phyloP scores from a whole-genome alignment of 495 filamentous ascomycete species.

The Daldinia bambusicola region DNA sequence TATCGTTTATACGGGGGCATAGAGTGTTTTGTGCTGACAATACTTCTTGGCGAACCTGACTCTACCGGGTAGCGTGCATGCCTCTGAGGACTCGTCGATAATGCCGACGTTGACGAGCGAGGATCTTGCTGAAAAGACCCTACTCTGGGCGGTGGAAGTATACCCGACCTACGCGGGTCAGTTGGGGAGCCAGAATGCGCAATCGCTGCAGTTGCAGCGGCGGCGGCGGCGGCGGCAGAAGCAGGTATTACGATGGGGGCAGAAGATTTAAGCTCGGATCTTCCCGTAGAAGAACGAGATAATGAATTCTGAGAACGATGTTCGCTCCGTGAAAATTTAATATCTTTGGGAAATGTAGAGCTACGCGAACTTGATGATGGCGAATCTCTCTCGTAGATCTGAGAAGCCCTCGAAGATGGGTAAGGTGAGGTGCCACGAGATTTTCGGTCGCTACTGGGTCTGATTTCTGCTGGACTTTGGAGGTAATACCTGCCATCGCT shows the following conservation, averaged over 20 bases:
- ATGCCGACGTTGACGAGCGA: conserved; percentile 32
- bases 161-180: conserved; percentile 41
- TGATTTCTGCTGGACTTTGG: conserved; percentile 26
- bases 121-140: conserved; percentile 24
- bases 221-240: conserved; percentile 7
- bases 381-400: conserved; percentile 39
- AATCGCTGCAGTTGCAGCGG: conserved; percentile 35
- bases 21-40: conserved; percentile 28
- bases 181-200: conserved; percentile 33
- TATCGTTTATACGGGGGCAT: conserved; percentile 51
- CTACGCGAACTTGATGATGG: conserved; percentile 47
- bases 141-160: conserved; percentile 29
- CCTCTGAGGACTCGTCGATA: conserved; percentile 33
- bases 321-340: conserved; percentile 40
- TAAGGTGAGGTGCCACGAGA: conserved; percentile 40
- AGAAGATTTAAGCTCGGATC: conserved; percentile 33
- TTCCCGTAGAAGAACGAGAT: conserved; percentile 42
- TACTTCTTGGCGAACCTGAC: conserved; percentile 42
- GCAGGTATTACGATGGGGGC: conserved; percentile 39
- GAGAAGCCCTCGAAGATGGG: conserved; percentile 40
- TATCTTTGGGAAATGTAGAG: conserved; percentile 51
- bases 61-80: conserved; percentile 47
- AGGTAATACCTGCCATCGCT: conserved; percentile 18
- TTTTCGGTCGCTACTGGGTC: conserved; percentile 30
- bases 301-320: conserved; percentile 47